phyloP scores from a whole-genome alignment of 73 alveolate species.

The Tetrahymena borealis region DNA sequence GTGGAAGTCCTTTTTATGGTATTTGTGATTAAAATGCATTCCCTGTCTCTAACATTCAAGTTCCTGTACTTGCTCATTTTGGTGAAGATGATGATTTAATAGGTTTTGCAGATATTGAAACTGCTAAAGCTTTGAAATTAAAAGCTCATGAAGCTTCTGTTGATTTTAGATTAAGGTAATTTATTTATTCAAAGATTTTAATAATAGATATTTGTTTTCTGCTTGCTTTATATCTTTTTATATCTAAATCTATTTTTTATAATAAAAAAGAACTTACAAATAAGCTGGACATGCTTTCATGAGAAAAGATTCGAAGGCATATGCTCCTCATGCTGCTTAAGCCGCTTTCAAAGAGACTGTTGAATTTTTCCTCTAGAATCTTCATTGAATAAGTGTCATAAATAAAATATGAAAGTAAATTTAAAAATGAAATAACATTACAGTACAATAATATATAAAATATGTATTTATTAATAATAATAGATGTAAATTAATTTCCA shows the following conservation, averaged over 20 bases:
- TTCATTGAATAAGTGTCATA: not conserved
- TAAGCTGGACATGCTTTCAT: not conserved
- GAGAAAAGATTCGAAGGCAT: not conserved
- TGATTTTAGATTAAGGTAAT: not conserved
- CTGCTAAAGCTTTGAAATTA: slow-evolving; percentile 4
- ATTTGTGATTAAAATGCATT: slow-evolving; percentile 4
- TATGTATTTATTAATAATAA: no score
- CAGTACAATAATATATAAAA: no score
- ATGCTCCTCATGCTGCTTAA: not conserved
- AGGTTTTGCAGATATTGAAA: slow-evolving; percentile 21
- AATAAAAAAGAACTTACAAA: not conserved
- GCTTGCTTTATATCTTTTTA: no score
- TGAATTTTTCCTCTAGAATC: not conserved
- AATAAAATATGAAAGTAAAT: no score
- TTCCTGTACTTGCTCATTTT: slow-evolving; percentile 30
- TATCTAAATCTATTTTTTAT: not conserved
- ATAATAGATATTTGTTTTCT: no score
- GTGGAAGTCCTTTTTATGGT: slow-evolving; percentile 44
- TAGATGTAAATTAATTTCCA: no score
- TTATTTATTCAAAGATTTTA: not conserved
- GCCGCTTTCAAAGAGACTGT: not conserved
- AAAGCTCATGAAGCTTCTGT: slow-evolving; percentile 8
- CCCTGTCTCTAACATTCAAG: not conserved
- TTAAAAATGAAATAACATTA: no score
- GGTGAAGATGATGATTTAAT: slow-evolving; percentile 20